Evolutionary conservation across 148 eudicot genomes (phyloP), one percentile per base, ranked within the genome.

Genomic region (Rhododendron ovatum): DNA sequence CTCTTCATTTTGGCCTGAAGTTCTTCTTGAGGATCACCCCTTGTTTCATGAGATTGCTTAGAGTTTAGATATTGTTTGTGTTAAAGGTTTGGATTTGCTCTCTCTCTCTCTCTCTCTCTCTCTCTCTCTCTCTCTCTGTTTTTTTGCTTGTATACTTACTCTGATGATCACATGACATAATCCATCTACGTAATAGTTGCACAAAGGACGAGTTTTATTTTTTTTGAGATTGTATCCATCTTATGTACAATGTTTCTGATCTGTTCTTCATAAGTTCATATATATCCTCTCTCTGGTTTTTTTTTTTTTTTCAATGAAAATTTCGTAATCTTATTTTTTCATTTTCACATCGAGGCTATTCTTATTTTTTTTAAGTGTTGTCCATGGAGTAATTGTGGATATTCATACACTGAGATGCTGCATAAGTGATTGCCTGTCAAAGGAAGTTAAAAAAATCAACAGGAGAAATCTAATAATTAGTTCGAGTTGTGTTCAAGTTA

Each of bases 1-100:
- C n/a, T 51, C 89, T 35, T 80, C 92, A 26, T 93, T 90, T 76
- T 95, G 98, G 98, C 88, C 94, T 33, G 98, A 94, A 69, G 84
- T 93, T n/a, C 88, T 95, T 67, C 90, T 94, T 45, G 96, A 94
- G 14, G 95, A 92, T 87, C 90, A 33, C 22, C 24, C 96, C 51
- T 87, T 94, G 76, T 91, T 94, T 85, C 92, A 89, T 87, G 96
- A 93, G 63, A 88, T 94, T 74, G 90, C 90, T 78, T 92, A 90
- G 88, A 80, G 7, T 43, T 47, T 50, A 24, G 37, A 3, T 55
- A 47, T 26, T 41, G 45, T 41, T 39, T 39, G 41, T 39, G 81
- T 26, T 80, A 20, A 87, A 45, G 85, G 82, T 74, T 82, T 84
- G 85, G 78, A 57, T 73, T 88, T 30, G 30, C 35, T 35, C 35